Conservation (phyloP, 768 basidiomycete genomes). For the Lactarius pseudohatsudake region DNA sequence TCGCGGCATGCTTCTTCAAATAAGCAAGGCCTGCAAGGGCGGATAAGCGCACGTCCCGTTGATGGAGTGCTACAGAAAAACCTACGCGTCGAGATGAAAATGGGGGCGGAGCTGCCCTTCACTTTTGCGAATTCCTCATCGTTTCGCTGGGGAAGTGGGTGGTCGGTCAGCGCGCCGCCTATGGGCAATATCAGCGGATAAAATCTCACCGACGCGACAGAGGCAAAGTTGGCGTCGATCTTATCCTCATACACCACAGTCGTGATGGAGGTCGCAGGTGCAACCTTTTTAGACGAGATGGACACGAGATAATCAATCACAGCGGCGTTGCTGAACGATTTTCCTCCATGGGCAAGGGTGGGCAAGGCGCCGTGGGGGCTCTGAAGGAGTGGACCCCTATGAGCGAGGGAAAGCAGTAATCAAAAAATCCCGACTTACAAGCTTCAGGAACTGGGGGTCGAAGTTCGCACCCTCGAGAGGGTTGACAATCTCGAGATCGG, state of each 20-base stretch:
- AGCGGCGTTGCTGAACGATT: constrained; percentile 40
- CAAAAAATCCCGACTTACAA: constrained; percentile 33
- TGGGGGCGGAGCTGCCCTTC: constrained; percentile 35
- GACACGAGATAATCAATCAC: constrained; percentile 44
- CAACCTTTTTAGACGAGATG: constrained; percentile 40
- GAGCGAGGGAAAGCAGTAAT: background rate
- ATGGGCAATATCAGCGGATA: background rate
- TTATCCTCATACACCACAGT: constrained; percentile 45
- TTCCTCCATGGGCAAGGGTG: constrained; percentile 7
- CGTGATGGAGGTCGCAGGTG: constrained; percentile 40
- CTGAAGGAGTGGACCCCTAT: constrained; percentile 26
- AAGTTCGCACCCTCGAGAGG: constrained; percentile 51
- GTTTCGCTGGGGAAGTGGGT: constrained; percentile 38
- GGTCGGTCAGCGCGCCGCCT: background rate
- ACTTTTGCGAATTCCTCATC: constrained; percentile 47
- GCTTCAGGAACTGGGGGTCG: constrained; percentile 43
- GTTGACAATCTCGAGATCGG: constrained; percentile 42
- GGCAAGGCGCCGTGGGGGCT: constrained; percentile 25
- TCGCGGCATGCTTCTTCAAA: constrained; percentile 40
- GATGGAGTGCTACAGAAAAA: constrained; percentile 13
- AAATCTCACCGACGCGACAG: constrained; percentile 41
- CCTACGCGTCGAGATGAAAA: constrained; percentile 45
- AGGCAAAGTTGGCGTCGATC: constrained; percentile 54
- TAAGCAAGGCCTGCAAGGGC: constrained; percentile 42
- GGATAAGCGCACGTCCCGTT: background rate